These are phyloP conservation scores for Asterionellopsis glacialis DNA, from an alignment of 108 stramenopile genomes.

Conservation along the genomic window DNA sequence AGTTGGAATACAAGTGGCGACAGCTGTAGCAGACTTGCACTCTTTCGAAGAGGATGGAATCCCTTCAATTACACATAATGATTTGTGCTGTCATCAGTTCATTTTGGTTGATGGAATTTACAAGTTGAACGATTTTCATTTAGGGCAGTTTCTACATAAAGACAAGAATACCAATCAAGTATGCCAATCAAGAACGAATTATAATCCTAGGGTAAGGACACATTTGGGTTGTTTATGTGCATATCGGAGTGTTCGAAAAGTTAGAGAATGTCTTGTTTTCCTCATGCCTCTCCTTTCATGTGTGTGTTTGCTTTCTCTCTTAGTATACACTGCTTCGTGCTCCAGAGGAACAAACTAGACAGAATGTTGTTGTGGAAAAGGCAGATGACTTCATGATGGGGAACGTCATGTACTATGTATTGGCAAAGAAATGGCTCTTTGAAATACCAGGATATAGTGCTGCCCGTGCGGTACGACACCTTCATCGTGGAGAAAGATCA, in stretches of 20 bases:
- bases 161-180: not conserved
- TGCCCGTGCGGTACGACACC: not conserved
- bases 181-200: not conserved
- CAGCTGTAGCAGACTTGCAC: constrained; percentile 51
- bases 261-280: not conserved
- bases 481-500: constrained; percentile 43
- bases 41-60: constrained; percentile 29
- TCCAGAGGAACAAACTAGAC: constrained; percentile 1
- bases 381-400: constrained; percentile 10
- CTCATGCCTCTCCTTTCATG: not conserved
- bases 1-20: constrained; percentile 34
- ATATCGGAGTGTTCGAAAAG: no score
- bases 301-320: no score
- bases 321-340: not conserved
- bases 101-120: constrained; percentile 48
- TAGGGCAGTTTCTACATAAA: constrained; percentile 23
- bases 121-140: constrained; percentile 56
- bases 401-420: constrained; percentile 12
- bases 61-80: constrained; percentile 43
- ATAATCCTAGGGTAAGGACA: no score
- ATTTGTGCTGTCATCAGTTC: constrained; percentile 49
- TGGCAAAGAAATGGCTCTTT: constrained; percentile 7
- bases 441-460: constrained; percentile 14
- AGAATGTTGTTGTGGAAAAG: not conserved
- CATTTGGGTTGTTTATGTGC: no score